Base-by-base conservation (phyloP, 176 grass and related monocot species). In the Lolium perenne region DNA sequence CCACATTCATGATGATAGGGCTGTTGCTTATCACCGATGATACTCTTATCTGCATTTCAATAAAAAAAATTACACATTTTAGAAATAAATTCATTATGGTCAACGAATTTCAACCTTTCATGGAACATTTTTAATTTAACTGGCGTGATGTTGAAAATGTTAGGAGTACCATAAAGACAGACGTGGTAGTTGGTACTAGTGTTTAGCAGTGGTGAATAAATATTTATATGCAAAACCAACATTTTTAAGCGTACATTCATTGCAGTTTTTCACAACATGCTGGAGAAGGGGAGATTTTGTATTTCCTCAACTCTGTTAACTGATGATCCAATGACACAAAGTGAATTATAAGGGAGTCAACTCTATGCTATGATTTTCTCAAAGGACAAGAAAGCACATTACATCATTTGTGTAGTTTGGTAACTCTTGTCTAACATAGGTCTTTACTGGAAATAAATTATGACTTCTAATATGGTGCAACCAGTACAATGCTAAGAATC, bases 1-100 rank as follows among this genome's bases (percentile, higher is more conserved):
- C 93, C 87, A 98, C 71, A 64, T 95, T 98, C 78, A 98, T 77
- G 61, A 95, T 95, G 47, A 95, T 67, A 23, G 95, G 93, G 76
- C 80, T 88, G 59, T 95, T 91, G 84, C 95, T 95, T 90, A 98
- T 87, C 41, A 87, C 88, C 0, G 93, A 91, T 83, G 95, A 98
- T 56, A 93, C 89, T 63, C 95, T 86, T 81, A 98, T 77, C 95
- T 98, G 61, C 18, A 85, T 60, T 83, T 79, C 2, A 90, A 43
- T 62, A 61, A 32, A 53, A 80, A 72, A 75, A n/a, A n/a, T n/a
- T 35, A 22, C 4, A 58, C n/a, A 65, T 14, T 53, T 90, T 65
- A 65, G 23, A 74, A 74, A 35, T 18, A n/a, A n/a, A 55, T 6
- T 5, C 43, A n/a, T 49, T 50, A 17, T 46, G 68, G 46, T 58